Conservation (phyloP, 805 yeast genomes). For the Saccharomyces kudriavzevii region DNA sequence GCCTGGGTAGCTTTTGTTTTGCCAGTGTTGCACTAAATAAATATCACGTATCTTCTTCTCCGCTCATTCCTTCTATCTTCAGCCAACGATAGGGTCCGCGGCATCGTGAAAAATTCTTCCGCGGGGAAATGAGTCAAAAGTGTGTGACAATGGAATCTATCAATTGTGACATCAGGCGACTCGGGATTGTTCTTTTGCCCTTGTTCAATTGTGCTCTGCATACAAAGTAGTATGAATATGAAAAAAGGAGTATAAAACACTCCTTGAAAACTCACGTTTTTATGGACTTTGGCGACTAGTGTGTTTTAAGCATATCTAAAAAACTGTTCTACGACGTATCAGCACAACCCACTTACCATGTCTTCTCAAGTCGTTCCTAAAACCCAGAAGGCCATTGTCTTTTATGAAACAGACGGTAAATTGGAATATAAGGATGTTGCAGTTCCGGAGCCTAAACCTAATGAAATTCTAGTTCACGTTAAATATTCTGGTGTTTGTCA, state of each 20-base stretch:
- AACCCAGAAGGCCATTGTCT: constrained; percentile 44
- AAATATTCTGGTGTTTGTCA: constrained; percentile 71
- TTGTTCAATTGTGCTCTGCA: too few species aligned
- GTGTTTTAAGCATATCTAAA: not conserved
- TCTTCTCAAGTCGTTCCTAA: constrained; percentile 33
- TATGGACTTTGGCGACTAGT: too few species aligned
- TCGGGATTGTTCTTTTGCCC: not conserved
- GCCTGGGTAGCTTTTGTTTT: too few species aligned
- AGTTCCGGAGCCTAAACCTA: constrained; percentile 55
- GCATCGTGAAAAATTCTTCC: not conserved
- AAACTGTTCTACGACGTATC: not conserved
- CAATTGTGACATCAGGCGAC: not conserved
- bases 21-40: too few species aligned
- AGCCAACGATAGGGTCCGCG: not conserved
- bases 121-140: not conserved
- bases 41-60: too few species aligned
- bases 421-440: constrained; percentile 44
- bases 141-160: not conserved
- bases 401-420: constrained; percentile 39
- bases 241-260: not conserved
- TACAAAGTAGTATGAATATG: not conserved
- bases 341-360: constrained; percentile 13
- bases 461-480: constrained; percentile 55
- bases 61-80: too few species aligned
- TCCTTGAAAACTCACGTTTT: not conserved